Evolutionary conservation across 106 monocot genomes (phyloP).

Genomic region (Hemerocallis citrina): DNA sequence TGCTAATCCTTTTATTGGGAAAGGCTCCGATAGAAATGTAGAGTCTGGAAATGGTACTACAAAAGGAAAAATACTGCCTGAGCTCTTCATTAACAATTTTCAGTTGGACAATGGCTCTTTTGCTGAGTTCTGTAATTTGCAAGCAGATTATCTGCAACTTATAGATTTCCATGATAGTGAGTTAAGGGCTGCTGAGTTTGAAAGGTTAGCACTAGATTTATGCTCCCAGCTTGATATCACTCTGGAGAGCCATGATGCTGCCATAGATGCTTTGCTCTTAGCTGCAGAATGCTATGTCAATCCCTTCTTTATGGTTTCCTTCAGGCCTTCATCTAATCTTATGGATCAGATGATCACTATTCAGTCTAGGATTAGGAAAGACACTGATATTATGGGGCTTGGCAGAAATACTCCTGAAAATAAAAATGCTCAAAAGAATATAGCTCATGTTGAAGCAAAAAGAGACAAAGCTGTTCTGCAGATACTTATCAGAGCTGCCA

Average conservation of each 20-base stretch:
- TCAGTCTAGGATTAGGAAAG: constrained; percentile 22
- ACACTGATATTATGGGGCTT: constrained; percentile 25
- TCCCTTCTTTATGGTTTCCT: constrained; percentile 77
- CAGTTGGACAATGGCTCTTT: constrained; percentile 36
- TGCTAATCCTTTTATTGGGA: constrained; percentile 16
- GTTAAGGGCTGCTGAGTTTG: constrained; percentile 68
- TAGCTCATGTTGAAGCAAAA: constrained; percentile 63
- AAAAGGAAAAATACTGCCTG: constrained; percentile 14
- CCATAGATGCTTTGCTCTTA: constrained; percentile 87
- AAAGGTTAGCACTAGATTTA: constrained; percentile 57
- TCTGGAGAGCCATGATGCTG: constrained; percentile 70
- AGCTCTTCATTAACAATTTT: constrained; percentile 20
- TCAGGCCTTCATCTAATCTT: constrained; percentile 35
- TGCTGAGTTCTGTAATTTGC: constrained; percentile 53
- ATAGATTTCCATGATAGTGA: constrained; percentile 62
- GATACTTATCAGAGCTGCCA: constrained; percentile 80
- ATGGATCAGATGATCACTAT: constrained; percentile 25
- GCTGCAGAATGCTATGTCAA: constrained; percentile 95
- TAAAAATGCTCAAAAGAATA: constrained; percentile 26
- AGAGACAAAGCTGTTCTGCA: constrained; percentile 81
- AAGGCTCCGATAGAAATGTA: constrained; percentile 15
- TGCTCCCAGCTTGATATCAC: constrained; percentile 45
- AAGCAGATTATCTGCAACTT: constrained; percentile 86
- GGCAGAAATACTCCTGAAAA: constrained; percentile 24
- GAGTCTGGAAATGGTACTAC: constrained; percentile 10